Percentiles rank a stretch among this genome's conserved stretches.
Conservation (phyloP, 805 yeast species). For the Pichia ethanolica region DNA sequence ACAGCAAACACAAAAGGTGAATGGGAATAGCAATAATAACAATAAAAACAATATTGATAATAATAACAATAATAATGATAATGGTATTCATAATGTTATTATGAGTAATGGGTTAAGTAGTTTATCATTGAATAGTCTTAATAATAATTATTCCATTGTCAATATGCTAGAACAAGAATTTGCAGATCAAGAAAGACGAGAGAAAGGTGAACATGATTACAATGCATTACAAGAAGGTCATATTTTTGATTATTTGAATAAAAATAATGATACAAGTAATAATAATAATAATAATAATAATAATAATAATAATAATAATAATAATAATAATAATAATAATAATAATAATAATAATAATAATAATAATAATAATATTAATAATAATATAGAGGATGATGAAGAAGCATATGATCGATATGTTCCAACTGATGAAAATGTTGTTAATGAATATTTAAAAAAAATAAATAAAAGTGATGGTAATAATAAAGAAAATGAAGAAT, state of each 20-base stretch:
- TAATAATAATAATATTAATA: neutral
- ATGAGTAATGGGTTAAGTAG: no score
- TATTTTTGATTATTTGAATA: neutral
- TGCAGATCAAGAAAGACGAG: conserved; percentile 1
- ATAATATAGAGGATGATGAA: conserved; percentile 17
- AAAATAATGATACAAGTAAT: no score
- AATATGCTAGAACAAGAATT: neutral
- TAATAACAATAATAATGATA: neutral
- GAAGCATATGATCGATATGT: conserved; percentile 26
- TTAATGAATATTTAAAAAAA: conserved; percentile 15
- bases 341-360: neutral
- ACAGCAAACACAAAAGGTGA: neutral
- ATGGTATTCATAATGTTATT: neutral
- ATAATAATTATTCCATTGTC: neutral
- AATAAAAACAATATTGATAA: neutral
- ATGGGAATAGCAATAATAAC: neutral
- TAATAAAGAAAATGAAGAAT: neutral
- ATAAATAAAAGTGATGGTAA: neutral
- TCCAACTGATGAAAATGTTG: conserved; percentile 19
- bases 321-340: neutral
- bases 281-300: neutral
- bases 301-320: no score
- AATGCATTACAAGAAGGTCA: neutral
- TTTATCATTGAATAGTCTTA: no score
- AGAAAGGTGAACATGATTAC: conserved; percentile 3